phyloP scores from a whole-genome alignment of 257 asterid species.

The Lavandula angustifolia region DNA sequence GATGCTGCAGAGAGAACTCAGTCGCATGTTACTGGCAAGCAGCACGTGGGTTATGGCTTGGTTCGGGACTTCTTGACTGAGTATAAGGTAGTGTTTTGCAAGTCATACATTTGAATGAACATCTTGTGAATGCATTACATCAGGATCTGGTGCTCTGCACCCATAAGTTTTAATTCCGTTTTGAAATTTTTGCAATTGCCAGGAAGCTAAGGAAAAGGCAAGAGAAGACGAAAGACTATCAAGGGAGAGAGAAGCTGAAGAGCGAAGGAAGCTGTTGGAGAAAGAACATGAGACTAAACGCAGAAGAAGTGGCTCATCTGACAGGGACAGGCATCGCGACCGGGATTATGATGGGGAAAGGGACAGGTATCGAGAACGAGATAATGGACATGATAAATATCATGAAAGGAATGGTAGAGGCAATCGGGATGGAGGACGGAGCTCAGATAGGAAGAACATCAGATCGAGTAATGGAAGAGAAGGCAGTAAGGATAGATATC shows the following conservation, averaged over 20 bases:
- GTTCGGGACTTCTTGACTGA: conserved; percentile 84
- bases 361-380: conserved; percentile 51
- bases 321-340: conserved; percentile 69
- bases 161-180: conserved; percentile 28
- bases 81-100: conserved; percentile 43
- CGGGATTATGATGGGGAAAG: conserved; percentile 61
- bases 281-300: conserved; percentile 63
- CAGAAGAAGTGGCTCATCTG: conserved; percentile 68
- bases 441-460: conserved; percentile 58
- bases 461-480: conserved; percentile 72
- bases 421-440: conserved; percentile 56
- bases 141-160: conserved; percentile 6
- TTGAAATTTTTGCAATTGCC: conserved; percentile 31
- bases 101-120: conserved; percentile 13
- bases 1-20: conserved; percentile 98
- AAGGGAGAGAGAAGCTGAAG: conserved; percentile 89
- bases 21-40: conserved; percentile 97
- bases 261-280: conserved; percentile 71
- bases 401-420: conserved; percentile 72
- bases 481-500: conserved; percentile 73
- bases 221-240: conserved; percentile 81
- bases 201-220: conserved; percentile 84
- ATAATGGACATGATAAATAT: conserved; percentile 55
- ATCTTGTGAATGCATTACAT: conserved; percentile 2
- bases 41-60: conserved; percentile 93